A percentile compares a stretch with the other conserved stretches of the same genome.
Evolutionary conservation across 2,329 filamentous ascomycete genomes (phyloP).

Genomic region (Lachnum nothofagi): DNA sequence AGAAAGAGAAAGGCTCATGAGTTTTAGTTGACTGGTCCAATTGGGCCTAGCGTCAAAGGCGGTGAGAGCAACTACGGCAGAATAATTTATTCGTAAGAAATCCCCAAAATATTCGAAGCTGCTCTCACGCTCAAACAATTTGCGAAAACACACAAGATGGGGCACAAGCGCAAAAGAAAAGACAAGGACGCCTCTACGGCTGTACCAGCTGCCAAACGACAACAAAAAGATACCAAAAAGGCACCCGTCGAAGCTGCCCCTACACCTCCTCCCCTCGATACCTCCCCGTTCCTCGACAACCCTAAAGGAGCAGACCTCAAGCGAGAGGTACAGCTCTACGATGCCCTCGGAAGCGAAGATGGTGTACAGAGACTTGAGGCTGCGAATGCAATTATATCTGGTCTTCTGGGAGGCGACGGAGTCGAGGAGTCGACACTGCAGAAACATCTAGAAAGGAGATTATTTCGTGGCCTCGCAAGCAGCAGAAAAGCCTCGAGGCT

Average conservation of each 20-base stretch:
- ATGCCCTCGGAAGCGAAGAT: constrained; percentile 57
- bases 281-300: constrained; percentile 46
- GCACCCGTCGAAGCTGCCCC: constrained; percentile 3
- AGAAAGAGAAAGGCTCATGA: neutral
- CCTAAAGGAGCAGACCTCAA: constrained; percentile 49
- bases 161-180: constrained; percentile 40
- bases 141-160: constrained; percentile 32
- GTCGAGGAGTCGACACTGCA: constrained; percentile 50
- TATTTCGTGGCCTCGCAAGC: constrained; percentile 86
- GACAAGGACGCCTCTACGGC: constrained; percentile 20
- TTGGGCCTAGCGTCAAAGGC: neutral
- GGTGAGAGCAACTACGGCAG: neutral
- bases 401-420: constrained; percentile 46
- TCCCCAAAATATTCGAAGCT: neutral
- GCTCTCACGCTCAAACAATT: neutral
- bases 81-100: neutral
- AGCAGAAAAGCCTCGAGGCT: constrained; percentile 81
- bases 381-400: constrained; percentile 53
- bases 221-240: constrained; percentile 21
- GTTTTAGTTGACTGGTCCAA: too few species aligned
- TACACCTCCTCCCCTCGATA: constrained; percentile 20
- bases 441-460: constrained; percentile 57
- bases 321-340: constrained; percentile 56
- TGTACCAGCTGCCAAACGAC: constrained; percentile 25
- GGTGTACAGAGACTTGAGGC: constrained; percentile 51